Percentiles rank a stretch among this genome's conserved stretches.
phyloP scores from a whole-genome alignment of 2,329 filamentous ascomycete species.

The Beauveria bassiana region DNA sequence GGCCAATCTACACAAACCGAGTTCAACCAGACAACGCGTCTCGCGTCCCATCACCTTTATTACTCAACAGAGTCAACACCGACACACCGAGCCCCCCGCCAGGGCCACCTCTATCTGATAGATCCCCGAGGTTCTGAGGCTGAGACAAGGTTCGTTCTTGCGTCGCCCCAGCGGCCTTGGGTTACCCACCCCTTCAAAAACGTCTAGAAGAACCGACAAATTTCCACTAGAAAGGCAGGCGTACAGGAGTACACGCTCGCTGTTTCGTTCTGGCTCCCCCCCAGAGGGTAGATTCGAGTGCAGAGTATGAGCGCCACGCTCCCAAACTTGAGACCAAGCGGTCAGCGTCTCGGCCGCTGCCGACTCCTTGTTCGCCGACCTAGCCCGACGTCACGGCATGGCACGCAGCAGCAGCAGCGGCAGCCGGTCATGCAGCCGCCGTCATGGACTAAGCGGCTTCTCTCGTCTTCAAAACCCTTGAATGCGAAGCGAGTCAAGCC shows the following conservation, averaged over 20 bases:
- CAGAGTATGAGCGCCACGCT: not conserved
- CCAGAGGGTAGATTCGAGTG: too few relatives aligned
- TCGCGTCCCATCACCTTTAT: not conserved
- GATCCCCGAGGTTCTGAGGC: not conserved
- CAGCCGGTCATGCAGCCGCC: not conserved
- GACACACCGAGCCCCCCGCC: too few relatives aligned
- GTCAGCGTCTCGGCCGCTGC: not conserved
- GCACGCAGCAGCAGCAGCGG: not conserved
- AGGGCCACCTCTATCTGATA: not conserved
- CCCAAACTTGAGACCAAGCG: not conserved
- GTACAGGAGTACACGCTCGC: too few relatives aligned
- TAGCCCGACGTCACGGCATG: not conserved
- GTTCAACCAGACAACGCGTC: not conserved
- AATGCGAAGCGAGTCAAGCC: not conserved
- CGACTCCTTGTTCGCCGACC: not conserved
- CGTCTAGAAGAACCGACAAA: not conserved
- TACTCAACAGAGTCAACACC: too few relatives aligned
- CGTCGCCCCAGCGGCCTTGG: not conserved
- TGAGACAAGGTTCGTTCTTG: not conserved
- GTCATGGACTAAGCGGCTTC: not conserved
- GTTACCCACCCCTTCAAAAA: not conserved
- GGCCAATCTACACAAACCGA: not conserved
- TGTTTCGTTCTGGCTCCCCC: too few relatives aligned
- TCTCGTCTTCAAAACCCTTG: not conserved
- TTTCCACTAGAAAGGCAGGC: too few relatives aligned